These are phyloP conservation scores for Boletus pseudo-olivaceus DNA, from an alignment of 768 basidiomycete species.

Conservation along the genomic window DNA sequence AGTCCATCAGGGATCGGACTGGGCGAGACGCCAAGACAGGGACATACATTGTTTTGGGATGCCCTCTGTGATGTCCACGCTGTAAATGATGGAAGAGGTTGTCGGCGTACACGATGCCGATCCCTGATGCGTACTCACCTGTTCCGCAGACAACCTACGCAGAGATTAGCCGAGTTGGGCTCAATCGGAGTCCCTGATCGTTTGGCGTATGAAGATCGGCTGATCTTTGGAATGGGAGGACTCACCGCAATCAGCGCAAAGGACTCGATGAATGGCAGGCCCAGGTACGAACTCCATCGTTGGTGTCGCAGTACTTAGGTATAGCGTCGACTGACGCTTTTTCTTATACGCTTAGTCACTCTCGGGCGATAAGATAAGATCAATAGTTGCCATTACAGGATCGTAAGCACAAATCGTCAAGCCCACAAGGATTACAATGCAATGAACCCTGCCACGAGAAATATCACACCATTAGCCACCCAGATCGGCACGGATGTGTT, in stretches of 20 bases:
- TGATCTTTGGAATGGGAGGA: not conserved
- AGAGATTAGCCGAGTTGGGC: slow-evolving; percentile 90
- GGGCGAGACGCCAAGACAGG: not conserved
- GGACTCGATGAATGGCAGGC: slow-evolving; percentile 75
- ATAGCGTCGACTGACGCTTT: not conserved
- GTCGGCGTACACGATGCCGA: not conserved
- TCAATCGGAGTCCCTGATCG: slow-evolving; percentile 74
- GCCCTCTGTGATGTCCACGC: slow-evolving; percentile 96
- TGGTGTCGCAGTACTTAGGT: not conserved
- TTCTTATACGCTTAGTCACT: slow-evolving; percentile 17
- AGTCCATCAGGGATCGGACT: not conserved
- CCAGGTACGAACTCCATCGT: slow-evolving; percentile 77
- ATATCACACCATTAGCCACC: slow-evolving; percentile 47
- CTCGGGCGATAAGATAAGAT: slow-evolving; percentile 16
- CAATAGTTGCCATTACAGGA: too few species aligned
- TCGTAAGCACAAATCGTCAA: too few species aligned
- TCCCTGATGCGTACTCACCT: slow-evolving; percentile 48
- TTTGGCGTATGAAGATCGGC: slow-evolving; percentile 1
- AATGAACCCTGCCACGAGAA: slow-evolving; percentile 46
- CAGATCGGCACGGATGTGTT: slow-evolving; percentile 52
- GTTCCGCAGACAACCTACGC: slow-evolving; percentile 85
- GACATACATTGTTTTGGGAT: slow-evolving; percentile 89
- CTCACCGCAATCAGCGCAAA: slow-evolving; percentile 87
- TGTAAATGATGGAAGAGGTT: slow-evolving; percentile 23
- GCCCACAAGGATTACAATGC: slow-evolving; percentile 30